These are phyloP conservation scores for Closterium sp. DNA, from an alignment of 139 green algal species.

Conservation along the genomic window DNA sequence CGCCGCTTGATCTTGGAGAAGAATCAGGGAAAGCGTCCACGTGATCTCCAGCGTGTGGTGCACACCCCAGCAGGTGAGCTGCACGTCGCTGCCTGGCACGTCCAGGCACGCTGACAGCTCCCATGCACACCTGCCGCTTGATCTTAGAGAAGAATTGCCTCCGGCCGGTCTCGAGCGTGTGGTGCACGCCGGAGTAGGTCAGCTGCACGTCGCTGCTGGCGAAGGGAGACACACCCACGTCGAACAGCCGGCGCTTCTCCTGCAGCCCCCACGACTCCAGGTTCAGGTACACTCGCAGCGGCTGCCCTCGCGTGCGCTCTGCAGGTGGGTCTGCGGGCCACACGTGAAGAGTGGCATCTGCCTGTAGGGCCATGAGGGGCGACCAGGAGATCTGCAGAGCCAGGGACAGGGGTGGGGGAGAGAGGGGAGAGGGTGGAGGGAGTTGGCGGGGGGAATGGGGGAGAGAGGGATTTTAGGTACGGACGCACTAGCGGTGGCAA, in stretches of 20 bases:
- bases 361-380: not conserved
- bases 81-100: too few relatives aligned
- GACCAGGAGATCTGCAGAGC: slow-evolving; percentile 17
- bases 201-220: not conserved
- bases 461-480: too few relatives aligned
- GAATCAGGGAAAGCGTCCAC: too few relatives aligned
- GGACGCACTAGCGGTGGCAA: too few relatives aligned
- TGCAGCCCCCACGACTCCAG: not conserved
- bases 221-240: not conserved
- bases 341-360: slow-evolving; percentile 1
- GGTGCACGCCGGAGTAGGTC: not conserved
- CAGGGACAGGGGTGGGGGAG: not conserved
- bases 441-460: not conserved
- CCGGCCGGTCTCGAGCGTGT: not conserved
- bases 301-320: not conserved
- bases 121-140: too few relatives aligned
- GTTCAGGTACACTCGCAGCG: slow-evolving; percentile 3
- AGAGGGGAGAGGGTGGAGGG: not conserved
- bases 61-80: not conserved
- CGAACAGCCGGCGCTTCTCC: not conserved
- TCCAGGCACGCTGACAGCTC: too few relatives aligned
- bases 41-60: too few relatives aligned
- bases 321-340: not conserved
- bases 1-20: too few relatives aligned
- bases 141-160: too few relatives aligned